Percentiles rank a stretch among this genome's conserved stretches.
Evolutionary conservation across 176 grass and related monocot genomes (phyloP).

Genomic region (Aegilops umbellulata): DNA sequence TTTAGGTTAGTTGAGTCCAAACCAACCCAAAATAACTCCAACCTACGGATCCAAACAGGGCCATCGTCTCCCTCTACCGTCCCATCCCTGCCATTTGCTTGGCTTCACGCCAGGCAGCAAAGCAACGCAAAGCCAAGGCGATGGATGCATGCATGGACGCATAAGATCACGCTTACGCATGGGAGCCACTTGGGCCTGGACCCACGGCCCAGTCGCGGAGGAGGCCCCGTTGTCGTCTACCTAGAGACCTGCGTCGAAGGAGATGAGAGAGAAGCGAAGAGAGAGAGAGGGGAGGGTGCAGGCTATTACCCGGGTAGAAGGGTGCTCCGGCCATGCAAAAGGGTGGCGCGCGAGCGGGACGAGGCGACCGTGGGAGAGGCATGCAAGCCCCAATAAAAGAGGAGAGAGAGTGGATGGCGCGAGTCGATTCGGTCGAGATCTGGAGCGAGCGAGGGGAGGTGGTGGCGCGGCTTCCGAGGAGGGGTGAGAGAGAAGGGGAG

Average conservation of each 20-base stretch:
- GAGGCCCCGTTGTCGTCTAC: conserved; percentile 5
- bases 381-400: conserved; percentile 63
- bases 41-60: too few species aligned
- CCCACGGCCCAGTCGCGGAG: background rate
- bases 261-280: conserved; percentile 4
- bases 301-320: conserved; percentile 55
- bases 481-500: too few species aligned
- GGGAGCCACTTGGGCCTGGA: background rate
- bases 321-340: conserved; percentile 56
- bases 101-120: background rate
- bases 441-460: background rate
- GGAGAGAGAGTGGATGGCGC: conserved; percentile 30
- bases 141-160: background rate
- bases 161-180: conserved; percentile 24
- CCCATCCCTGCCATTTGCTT: background rate
- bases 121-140: background rate
- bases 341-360: conserved; percentile 39
- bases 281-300: conserved; percentile 17
- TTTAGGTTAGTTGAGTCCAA: too few species aligned
- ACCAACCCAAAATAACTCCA: too few species aligned
- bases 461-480: conserved; percentile 2
- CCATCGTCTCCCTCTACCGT: background rate
- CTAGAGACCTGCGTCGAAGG: background rate
- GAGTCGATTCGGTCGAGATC: background rate
- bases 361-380: conserved; percentile 23